Evolutionary conservation across 331 rosid species (phyloP).

Genomic region (Prunus yedoensis): DNA sequence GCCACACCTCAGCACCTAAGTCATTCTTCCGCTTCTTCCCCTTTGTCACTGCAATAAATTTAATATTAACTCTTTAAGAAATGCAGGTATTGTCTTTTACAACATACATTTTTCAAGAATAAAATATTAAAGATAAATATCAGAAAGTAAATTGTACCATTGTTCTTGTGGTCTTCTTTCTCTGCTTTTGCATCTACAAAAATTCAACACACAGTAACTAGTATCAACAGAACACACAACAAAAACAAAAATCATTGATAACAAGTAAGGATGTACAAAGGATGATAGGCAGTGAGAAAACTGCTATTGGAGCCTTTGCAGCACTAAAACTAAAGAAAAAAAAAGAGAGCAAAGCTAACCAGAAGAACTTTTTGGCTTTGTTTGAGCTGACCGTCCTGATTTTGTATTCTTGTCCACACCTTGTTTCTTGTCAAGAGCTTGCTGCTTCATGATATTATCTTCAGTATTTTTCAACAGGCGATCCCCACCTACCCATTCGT

Average conservation of each 20-base stretch:
- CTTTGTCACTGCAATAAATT: constrained; percentile 58
- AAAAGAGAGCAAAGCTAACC: constrained; percentile 41
- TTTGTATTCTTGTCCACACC: constrained; percentile 64
- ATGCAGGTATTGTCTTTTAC: constrained; percentile 6
- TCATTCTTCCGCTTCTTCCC: constrained; percentile 86
- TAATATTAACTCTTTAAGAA: constrained; percentile 4
- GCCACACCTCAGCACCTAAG: constrained; percentile 67
- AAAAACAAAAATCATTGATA: background rate
- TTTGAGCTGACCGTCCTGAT: constrained; percentile 71
- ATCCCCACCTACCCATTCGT: constrained; percentile 87
- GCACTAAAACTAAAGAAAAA: background rate
- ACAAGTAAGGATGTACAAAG: background rate
- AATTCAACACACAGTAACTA: constrained; percentile 27
- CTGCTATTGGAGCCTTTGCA: background rate
- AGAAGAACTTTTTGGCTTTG: constrained; percentile 56
- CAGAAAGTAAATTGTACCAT: constrained; percentile 40
- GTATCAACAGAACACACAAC: constrained; percentile 7
- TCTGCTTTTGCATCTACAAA: constrained; percentile 69
- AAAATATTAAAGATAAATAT: constrained; percentile 8
- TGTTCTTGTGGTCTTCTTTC: constrained; percentile 72
- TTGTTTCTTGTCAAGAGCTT: constrained; percentile 68
- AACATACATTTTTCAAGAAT: constrained; percentile 11
- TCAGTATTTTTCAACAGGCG: constrained; percentile 75
- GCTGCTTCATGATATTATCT: constrained; percentile 71
- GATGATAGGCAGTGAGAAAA: background rate